Percentiles rank a stretch among this genome's conserved stretches.
These are phyloP conservation scores for Xylaria sp. DNA, from an alignment of 2,329 filamentous ascomycete genomes.

Conservation along the genomic window DNA sequence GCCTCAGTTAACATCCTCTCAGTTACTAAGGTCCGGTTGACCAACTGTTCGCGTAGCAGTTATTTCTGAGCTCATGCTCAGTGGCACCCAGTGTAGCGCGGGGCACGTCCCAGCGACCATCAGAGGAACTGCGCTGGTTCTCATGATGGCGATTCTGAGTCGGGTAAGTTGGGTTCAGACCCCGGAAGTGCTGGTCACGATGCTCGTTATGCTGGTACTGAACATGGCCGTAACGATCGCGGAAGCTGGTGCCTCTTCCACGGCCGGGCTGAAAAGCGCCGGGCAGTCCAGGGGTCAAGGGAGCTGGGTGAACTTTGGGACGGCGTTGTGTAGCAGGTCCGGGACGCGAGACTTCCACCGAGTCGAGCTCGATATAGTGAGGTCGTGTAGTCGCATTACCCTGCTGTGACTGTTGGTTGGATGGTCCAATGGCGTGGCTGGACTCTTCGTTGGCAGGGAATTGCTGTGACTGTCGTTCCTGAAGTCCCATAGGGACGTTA, in stretches of 20 bases:
- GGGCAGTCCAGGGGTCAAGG: conserved; percentile 18
- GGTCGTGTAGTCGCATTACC: conserved; percentile 4
- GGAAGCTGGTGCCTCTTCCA: conserved; percentile 2
- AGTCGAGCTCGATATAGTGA: conserved; percentile 22
- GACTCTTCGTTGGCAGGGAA: too few species aligned
- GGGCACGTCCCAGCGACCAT: not conserved
- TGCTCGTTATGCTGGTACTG: not conserved
- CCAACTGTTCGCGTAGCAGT: conserved; percentile 29
- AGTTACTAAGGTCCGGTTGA: conserved; percentile 11
- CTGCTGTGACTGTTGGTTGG: not conserved
- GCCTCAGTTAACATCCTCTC: too few species aligned
- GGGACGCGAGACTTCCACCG: conserved; percentile 9
- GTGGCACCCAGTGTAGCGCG: conserved; percentile 27
- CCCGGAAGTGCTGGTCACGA: not conserved
- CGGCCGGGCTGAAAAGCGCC: conserved; percentile 14
- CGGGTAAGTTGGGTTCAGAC: not conserved
- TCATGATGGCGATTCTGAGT: not conserved
- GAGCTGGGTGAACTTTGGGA: conserved; percentile 12
- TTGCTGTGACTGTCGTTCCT: too few species aligned
- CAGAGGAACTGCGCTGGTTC: not conserved
- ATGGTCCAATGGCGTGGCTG: too few species aligned
- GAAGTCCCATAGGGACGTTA: too few species aligned
- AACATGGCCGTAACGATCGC: not conserved
- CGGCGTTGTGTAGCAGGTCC: not conserved
- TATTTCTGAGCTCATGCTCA: conserved; percentile 20